Evolutionary conservation across 2,329 filamentous ascomycete species (phyloP).

Genomic region (Diaporthe vexans): DNA sequence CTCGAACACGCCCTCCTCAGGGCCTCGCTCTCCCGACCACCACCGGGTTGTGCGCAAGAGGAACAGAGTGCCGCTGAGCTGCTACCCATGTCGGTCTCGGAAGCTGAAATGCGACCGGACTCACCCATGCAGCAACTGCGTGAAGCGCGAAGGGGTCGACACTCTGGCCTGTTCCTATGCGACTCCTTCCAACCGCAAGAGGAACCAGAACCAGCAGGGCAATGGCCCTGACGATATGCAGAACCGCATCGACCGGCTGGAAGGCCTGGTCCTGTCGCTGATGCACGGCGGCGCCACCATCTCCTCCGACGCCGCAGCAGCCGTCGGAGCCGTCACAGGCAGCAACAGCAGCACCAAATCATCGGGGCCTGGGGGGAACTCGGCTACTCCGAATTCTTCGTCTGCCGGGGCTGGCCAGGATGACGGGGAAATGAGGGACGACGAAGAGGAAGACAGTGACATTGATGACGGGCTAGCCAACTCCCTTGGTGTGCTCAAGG

Average conservation of each 20-base stretch:
- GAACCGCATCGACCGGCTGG: slow-evolving; percentile 94
- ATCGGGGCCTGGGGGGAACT: slow-evolving; percentile 51
- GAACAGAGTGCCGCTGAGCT: slow-evolving; percentile 92
- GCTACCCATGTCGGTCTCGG: slow-evolving; percentile 89
- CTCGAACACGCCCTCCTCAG: slow-evolving; percentile 82
- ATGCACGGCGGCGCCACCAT: slow-evolving; percentile 85
- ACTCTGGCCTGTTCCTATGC: slow-evolving; percentile 89
- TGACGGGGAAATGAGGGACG: slow-evolving; percentile 65
- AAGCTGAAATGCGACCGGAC: slow-evolving; percentile 98
- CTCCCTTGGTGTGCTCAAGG: slow-evolving; percentile 85
- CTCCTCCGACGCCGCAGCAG: slow-evolving; percentile 52
- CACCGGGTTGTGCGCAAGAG: slow-evolving; percentile 92
- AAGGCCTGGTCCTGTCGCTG: slow-evolving; percentile 90
- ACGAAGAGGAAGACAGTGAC: slow-evolving; percentile 76
- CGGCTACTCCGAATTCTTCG: slow-evolving; percentile 60
- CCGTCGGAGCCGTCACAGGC: slow-evolving; percentile 48
- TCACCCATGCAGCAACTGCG: slow-evolving; percentile 93
- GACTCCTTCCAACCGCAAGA: slow-evolving; percentile 77
- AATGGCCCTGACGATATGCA: slow-evolving; percentile 94
- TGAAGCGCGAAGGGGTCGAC: slow-evolving; percentile 88
- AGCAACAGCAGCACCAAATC: slow-evolving; percentile 49
- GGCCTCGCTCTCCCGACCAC: slow-evolving; percentile 82
- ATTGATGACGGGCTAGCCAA: slow-evolving; percentile 77
- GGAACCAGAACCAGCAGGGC: slow-evolving; percentile 74
- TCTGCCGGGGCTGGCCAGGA: slow-evolving; percentile 67